Base-by-base conservation (phyloP, 768 basidiomycete species). In the Phlebiopsis flavidoalba region DNA sequence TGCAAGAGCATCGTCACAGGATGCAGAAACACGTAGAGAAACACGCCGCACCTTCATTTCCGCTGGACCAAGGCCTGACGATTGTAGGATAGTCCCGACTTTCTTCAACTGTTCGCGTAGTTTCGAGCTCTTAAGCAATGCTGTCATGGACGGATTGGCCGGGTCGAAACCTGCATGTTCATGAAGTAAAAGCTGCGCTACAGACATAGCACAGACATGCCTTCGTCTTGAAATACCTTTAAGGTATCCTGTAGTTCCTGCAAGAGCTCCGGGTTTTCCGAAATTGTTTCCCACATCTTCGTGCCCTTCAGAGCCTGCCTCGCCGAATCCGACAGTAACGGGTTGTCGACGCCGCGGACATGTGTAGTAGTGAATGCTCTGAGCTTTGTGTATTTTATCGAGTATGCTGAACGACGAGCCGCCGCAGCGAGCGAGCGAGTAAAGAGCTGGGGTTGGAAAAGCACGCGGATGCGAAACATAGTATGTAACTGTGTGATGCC, bases 161-260 rank as follows among this genome's bases (percentile, higher is more conserved):
- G 53, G 40, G 48, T 57, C 60, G 43, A 64, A 33, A 33, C 60
- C 64, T 64, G 35, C 4, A 37, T 22, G 40, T 35, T 46, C 6
- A 10, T 35, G 19, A 43, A 40, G 15, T 21, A 4, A 14, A 17
- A n/a, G 15, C n/a, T 11, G 5, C 8, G 24, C 21, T 31, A 8
- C 43, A 31, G 12, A 17, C 11, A 37, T 59, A 12, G 43, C n/a
- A 43, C 37, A 40, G 51, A 43, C 63, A 58, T 21, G 64, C 65
- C 65, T 63, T 66, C 60, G 31, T 66, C 63, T 55, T 64, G 52
- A 36, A 64, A 24, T 12, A 64, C 57, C 36, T 60, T 26, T 12
- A 45, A 36, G 6, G 53, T 36, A 11, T 66, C 64, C 55, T 52
- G 37, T 6, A 64, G 33, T 5, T 61, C 17, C 24, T 57, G 36